Conservation (phyloP, 495 filamentous ascomycete genomes). For the Cetradonia linearis region DNA sequence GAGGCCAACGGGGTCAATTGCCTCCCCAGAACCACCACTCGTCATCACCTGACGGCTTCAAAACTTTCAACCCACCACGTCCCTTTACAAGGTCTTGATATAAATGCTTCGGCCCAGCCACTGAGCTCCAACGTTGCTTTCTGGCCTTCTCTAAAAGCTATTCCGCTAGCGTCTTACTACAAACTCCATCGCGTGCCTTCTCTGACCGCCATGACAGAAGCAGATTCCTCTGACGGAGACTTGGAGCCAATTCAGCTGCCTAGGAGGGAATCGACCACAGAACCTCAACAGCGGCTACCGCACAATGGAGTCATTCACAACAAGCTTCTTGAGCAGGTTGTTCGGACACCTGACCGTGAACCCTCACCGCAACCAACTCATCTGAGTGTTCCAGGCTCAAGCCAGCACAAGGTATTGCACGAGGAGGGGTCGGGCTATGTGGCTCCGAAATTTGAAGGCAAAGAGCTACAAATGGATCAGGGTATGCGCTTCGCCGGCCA, state of each 20-base stretch:
- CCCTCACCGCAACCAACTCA: constrained; percentile 92
- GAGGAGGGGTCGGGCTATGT: constrained; percentile 93
- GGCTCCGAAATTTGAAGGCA: constrained; percentile 89
- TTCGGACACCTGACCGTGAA: constrained; percentile 47
- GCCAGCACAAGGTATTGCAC: constrained; percentile 56
- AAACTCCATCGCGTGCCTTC: constrained; percentile 27
- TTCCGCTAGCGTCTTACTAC: constrained; percentile 25
- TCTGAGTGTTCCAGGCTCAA: constrained; percentile 59
- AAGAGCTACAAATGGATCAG: constrained; percentile 83
- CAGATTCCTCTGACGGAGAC: constrained; percentile 5
- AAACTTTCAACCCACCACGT: constrained; percentile 26
- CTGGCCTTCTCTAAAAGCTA: constrained; percentile 24
- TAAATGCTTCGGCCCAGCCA: constrained; percentile 13
- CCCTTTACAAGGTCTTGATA: constrained; percentile 15
- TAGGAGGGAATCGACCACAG: constrained; percentile 13
- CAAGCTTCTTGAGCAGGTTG: constrained; percentile 53
- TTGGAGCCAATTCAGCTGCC: constrained; percentile 19
- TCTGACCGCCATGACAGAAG: constrained; percentile 19
- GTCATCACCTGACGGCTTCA: constrained; percentile 19
- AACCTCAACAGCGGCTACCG: constrained; percentile 16
- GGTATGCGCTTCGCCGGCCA: constrained; percentile 41
- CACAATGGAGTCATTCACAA: constrained; percentile 35
- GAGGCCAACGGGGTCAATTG: constrained; percentile 19
- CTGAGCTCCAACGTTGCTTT: constrained; percentile 20
- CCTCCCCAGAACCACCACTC: constrained; percentile 17